These are phyloP conservation scores for Candida endomychidarum DNA, from an alignment of 805 yeast genomes.

Conservation along the genomic window DNA sequence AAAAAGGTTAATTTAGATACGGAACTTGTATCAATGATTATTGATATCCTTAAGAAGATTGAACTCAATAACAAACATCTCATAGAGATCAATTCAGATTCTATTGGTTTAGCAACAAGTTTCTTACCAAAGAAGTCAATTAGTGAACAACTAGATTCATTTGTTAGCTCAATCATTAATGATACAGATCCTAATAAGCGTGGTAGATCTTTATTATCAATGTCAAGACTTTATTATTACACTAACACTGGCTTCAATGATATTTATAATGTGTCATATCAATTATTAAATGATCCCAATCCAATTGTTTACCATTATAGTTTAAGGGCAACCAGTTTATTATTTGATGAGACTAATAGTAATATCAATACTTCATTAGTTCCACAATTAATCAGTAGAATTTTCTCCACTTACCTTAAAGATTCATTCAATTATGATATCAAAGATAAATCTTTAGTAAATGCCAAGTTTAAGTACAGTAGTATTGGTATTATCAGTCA, in stretches of 20 bases:
- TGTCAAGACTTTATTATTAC: conserved; percentile 29
- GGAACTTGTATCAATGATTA: conserved; percentile 41
- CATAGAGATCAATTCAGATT: conserved; percentile 51
- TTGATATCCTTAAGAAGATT: conserved; percentile 51
- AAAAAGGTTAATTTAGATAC: conserved; percentile 24
- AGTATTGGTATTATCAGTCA: conserved; percentile 24
- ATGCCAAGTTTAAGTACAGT: conserved; percentile 33
- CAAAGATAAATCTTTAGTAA: conserved; percentile 30
- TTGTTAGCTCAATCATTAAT: conserved; percentile 64
- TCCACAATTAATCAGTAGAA: conserved; percentile 34
- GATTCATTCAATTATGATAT: conserved; percentile 39
- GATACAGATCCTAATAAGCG: conserved; percentile 64
- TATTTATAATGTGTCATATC: conserved; percentile 55
- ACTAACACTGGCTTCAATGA: conserved; percentile 34
- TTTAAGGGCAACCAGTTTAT: conserved; percentile 53
- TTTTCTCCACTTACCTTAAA: conserved; percentile 34
- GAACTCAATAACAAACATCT: conserved; percentile 40
- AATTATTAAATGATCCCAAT: conserved; percentile 75
- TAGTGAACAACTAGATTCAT: conserved; percentile 25
- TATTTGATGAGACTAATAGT: conserved; percentile 45
- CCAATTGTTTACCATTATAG: conserved; percentile 80
- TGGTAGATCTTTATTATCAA: conserved; percentile 32
- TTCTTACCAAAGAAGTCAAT: conserved; percentile 19
- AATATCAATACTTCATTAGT: conserved; percentile 43
- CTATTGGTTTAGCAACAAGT: conserved; percentile 51